Conservation (phyloP, 345 rosid species). For the Excoecaria agallocha region DNA sequence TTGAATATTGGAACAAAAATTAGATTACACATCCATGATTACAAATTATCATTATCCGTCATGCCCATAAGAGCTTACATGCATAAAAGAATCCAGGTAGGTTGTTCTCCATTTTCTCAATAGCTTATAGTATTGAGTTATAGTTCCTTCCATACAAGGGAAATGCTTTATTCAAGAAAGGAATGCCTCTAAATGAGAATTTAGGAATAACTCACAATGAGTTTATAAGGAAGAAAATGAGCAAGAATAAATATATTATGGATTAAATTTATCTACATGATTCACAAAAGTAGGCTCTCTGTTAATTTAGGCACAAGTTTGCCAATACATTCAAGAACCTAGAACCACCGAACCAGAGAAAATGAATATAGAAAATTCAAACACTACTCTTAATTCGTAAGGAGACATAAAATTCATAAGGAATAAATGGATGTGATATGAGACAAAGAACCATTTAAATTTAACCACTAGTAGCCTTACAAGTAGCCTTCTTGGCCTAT, state of each 20-base stretch:
- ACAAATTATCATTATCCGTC: background rate
- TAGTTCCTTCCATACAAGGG: constrained; percentile 76
- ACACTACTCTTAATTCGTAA: too few relatives aligned
- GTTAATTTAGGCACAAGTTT: too few relatives aligned
- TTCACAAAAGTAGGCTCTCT: constrained; percentile 80
- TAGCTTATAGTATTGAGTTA: constrained; percentile 57
- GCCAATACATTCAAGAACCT: too few relatives aligned
- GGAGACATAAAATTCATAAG: too few relatives aligned
- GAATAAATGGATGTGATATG: too few relatives aligned
- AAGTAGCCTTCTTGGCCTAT: constrained; percentile 72
- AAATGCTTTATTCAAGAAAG: constrained; percentile 76
- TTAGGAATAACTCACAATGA: background rate
- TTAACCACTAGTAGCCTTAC: too few relatives aligned
- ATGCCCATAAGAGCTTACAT: constrained; percentile 44
- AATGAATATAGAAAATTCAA: too few relatives aligned
- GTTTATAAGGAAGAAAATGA: constrained; percentile 9
- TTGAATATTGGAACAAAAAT: background rate
- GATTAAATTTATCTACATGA: constrained; percentile 34
- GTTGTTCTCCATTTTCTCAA: constrained; percentile 70
- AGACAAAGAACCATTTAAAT: too few relatives aligned
- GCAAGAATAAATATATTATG: background rate
- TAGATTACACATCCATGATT: too few relatives aligned
- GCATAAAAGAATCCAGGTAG: constrained; percentile 96
- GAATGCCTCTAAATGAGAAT: background rate
- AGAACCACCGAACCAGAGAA: too few relatives aligned